phyloP scores from a whole-genome alignment of 495 filamentous ascomycete species.

The Cairneyella variabilis region DNA sequence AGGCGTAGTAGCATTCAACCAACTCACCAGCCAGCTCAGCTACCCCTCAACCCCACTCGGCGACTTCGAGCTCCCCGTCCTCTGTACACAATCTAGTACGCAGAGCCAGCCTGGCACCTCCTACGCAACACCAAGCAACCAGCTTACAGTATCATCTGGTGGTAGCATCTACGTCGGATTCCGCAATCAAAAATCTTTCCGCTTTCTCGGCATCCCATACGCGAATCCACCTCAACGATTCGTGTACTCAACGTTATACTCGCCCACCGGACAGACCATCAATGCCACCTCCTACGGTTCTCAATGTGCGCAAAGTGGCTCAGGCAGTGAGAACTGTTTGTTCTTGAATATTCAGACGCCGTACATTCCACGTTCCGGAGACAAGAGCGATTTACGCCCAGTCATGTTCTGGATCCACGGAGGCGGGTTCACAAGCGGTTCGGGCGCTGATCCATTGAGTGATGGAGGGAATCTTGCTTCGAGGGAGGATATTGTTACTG shows the following conservation, averaged over 20 bases:
- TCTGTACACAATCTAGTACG: conserved; percentile 41
- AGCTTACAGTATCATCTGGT: conserved; percentile 31
- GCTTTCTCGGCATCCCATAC: conserved; percentile 49
- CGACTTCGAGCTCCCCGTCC: conserved; percentile 30
- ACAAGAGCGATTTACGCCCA: conserved; percentile 39
- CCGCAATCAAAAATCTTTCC: conserved; percentile 50
- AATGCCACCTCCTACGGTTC: conserved; percentile 39
- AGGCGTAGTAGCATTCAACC: conserved; percentile 28
- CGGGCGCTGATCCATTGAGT: conserved; percentile 32
- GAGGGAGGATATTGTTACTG: conserved; percentile 41
- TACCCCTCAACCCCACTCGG: conserved; percentile 16
- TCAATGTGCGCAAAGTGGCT: conserved; percentile 39
- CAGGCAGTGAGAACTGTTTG: conserved; percentile 44
- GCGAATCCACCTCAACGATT: conserved; percentile 44
- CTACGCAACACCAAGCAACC: conserved; percentile 19
- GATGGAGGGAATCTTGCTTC: conserved; percentile 46
- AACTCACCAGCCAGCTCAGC: conserved; percentile 11
- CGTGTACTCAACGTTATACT: conserved; percentile 40
- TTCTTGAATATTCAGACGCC: conserved; percentile 46
- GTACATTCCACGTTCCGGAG: conserved; percentile 23
- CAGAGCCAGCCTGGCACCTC: conserved; percentile 16
- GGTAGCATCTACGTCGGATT: conserved; percentile 41
- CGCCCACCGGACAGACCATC: conserved; percentile 37
- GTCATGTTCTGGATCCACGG: conserved; percentile 62
- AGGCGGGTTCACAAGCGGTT: conserved; percentile 52